Conservation (phyloP, 192 early-diverging fungal genomes). For the Globomyces pollinis-pini region DNA sequence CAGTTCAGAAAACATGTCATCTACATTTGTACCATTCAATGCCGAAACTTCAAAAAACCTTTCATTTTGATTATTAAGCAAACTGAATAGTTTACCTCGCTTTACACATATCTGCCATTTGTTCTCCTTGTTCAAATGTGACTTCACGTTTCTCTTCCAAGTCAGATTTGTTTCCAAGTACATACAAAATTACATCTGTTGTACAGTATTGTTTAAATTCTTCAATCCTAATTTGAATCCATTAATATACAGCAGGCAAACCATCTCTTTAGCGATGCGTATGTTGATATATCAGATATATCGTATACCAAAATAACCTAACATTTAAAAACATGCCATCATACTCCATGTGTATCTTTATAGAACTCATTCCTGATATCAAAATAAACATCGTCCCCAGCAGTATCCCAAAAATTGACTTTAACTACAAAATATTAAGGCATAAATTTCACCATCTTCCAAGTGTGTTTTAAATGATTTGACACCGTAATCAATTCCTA, state of each 20-base stretch:
- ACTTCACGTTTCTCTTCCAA: conserved; percentile 23
- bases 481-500: conserved; percentile 58
- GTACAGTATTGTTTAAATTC: conserved; percentile 25
- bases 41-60: conserved; percentile 49
- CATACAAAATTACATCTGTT: conserved; percentile 20
- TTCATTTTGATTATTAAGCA: not conserved
- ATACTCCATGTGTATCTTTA: conserved; percentile 48
- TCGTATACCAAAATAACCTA: conserved; percentile 39
- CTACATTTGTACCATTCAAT: conserved; percentile 31
- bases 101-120: conserved; percentile 22
- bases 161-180: conserved; percentile 37
- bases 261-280: conserved; percentile 34
- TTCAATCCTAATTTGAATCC: conserved; percentile 35
- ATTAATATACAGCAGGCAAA: no score
- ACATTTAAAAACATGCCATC: not conserved
- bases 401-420: conserved; percentile 57
- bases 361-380: conserved; percentile 59
- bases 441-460: conserved; percentile 27
- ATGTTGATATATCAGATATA: conserved; percentile 21
- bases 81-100: no score
- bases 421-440: conserved; percentile 36
- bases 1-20: conserved; percentile 36
- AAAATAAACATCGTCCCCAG: conserved; percentile 43
- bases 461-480: conserved; percentile 30
- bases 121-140: conserved; percentile 26